Evolutionary conservation across 331 rosid species (phyloP).

Genomic region (Malus hybrid): DNA sequence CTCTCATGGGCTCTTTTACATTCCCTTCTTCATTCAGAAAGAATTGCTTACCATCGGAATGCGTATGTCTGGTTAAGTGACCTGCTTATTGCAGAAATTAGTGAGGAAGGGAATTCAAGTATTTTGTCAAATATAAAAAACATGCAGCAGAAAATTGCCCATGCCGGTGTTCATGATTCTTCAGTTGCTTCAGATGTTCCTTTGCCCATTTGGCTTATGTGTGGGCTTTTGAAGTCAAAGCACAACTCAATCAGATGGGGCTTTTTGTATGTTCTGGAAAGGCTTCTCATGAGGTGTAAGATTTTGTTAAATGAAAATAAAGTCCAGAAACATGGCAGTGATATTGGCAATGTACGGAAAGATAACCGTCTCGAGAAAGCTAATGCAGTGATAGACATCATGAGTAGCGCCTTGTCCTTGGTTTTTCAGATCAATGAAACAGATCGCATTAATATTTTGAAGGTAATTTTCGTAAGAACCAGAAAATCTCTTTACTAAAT

Average conservation of each 20-base stretch:
- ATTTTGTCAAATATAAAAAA: conserved; percentile 66
- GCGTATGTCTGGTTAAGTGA: conserved; percentile 94
- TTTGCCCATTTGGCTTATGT: conserved; percentile 66
- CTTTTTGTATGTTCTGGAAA: conserved; percentile 83
- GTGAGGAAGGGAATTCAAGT: conserved; percentile 51
- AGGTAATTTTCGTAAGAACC: conserved; percentile 50
- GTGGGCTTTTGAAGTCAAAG: conserved; percentile 92
- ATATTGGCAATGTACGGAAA: conserved; percentile 29
- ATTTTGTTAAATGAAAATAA: conserved; percentile 88
- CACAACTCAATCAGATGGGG: conserved; percentile 83
- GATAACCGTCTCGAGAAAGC: conserved; percentile 87
- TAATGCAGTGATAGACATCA: conserved; percentile 85
- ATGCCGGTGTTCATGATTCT: conserved; percentile 64
- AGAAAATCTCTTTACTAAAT: conserved; percentile 2
- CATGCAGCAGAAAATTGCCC: conserved; percentile 63
- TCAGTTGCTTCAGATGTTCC: conserved; percentile 65
- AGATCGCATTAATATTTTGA: conserved; percentile 84
- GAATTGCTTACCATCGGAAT: conserved; percentile 73
- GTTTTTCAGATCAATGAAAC: conserved; percentile 82
- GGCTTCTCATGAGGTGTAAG: conserved; percentile 93
- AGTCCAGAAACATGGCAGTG: conserved; percentile 44
- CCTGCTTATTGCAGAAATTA: conserved; percentile 87
- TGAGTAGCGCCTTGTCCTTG: conserved; percentile 85
- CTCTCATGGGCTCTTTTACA: conserved; percentile 86
- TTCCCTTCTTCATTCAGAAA: conserved; percentile 94